A percentile compares a stretch with the other conserved stretches of the same genome.
Evolutionary conservation across 2,329 filamentous ascomycete genomes (phyloP).

Genomic region (Akanthomyces uredinophilus): DNA sequence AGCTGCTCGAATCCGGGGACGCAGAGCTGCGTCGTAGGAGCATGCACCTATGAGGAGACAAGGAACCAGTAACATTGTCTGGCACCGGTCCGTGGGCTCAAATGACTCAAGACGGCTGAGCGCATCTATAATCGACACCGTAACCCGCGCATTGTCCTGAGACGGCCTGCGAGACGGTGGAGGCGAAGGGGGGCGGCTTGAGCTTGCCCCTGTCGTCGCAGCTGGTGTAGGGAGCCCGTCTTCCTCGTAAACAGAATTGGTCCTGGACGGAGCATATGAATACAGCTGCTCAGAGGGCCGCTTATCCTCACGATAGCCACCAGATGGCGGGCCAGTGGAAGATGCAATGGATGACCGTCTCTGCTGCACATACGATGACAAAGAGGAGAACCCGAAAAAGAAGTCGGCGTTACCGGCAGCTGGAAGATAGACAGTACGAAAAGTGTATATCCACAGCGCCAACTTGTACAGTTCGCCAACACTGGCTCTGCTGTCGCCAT

Average conservation of each 20-base stretch:
- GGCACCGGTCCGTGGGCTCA: slow-evolving; percentile 51
- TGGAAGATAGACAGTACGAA: slow-evolving; percentile 53
- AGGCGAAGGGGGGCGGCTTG: slow-evolving; percentile 33
- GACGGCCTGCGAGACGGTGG: slow-evolving; percentile 42
- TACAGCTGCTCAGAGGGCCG: not conserved
- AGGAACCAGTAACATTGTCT: slow-evolving; percentile 56
- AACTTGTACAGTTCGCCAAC: slow-evolving; percentile 58
- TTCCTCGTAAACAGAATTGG: slow-evolving; percentile 37
- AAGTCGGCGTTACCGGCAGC: not conserved
- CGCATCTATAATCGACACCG: slow-evolving; percentile 51
- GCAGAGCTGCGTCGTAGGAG: slow-evolving; percentile 48
- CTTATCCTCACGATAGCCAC: not conserved
- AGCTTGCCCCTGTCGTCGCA: slow-evolving; percentile 15
- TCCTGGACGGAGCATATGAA: slow-evolving; percentile 32
- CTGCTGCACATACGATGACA: slow-evolving; percentile 17
- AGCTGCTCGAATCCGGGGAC: slow-evolving; percentile 46
- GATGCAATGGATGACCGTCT: slow-evolving; percentile 16
- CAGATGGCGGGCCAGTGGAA: slow-evolving; percentile 14
- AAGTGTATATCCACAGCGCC: slow-evolving; percentile 62
- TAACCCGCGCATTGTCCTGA: slow-evolving; percentile 48
- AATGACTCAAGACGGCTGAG: slow-evolving; percentile 51
- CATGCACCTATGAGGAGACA: slow-evolving; percentile 58
- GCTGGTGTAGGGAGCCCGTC: slow-evolving; percentile 21
- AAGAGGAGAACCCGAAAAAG: slow-evolving; percentile 19
- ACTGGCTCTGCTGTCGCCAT: slow-evolving; percentile 51